Evolutionary conservation across 257 asterid species (phyloP).

Genomic region (Gentiana macrophylla): DNA sequence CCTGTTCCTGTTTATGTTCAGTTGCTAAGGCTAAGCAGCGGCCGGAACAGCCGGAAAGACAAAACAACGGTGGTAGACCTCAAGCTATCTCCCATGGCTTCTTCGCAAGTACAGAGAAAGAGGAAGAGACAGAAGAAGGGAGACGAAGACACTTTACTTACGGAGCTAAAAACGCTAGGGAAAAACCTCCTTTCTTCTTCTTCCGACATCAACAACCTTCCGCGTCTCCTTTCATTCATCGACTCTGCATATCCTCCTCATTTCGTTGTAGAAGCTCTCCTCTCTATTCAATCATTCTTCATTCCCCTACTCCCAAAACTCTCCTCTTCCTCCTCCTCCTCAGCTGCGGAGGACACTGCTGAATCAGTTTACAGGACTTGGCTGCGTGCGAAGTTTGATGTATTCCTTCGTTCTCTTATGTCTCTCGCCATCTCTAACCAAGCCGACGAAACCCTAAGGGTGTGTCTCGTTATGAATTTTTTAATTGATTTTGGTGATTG

Average conservation of each 20-base stretch:
- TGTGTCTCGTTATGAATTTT: background rate
- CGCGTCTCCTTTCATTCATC: slow-evolving; percentile 48
- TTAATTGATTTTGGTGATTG: background rate
- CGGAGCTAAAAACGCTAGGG: slow-evolving; percentile 52
- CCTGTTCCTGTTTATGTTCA: too few relatives aligned
- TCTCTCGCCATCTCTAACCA: slow-evolving; percentile 32
- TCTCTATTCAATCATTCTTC: slow-evolving; percentile 81
- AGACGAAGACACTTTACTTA: slow-evolving; percentile 16
- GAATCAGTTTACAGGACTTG: slow-evolving; percentile 47
- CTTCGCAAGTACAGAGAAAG: background rate
- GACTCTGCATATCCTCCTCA: slow-evolving; percentile 40
- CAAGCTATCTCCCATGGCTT: too few relatives aligned
- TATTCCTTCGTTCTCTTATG: slow-evolving; percentile 30
- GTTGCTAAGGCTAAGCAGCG: too few relatives aligned
- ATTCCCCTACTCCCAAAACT: slow-evolving; percentile 59
- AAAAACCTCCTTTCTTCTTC: slow-evolving; percentile 55
- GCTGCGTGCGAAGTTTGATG: slow-evolving; percentile 77
- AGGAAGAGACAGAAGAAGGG: slow-evolving; percentile 29
- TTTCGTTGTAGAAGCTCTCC: slow-evolving; percentile 56
- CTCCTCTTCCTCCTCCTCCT: slow-evolving; percentile 20
- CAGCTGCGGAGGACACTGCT: background rate
- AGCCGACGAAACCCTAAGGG: slow-evolving; percentile 50
- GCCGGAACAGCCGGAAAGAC: too few relatives aligned
- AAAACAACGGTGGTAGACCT: too few relatives aligned
- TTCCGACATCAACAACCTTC: slow-evolving; percentile 67